Conservation (phyloP, 192 early-diverging fungal genomes). For the Coemansia sp. region DNA sequence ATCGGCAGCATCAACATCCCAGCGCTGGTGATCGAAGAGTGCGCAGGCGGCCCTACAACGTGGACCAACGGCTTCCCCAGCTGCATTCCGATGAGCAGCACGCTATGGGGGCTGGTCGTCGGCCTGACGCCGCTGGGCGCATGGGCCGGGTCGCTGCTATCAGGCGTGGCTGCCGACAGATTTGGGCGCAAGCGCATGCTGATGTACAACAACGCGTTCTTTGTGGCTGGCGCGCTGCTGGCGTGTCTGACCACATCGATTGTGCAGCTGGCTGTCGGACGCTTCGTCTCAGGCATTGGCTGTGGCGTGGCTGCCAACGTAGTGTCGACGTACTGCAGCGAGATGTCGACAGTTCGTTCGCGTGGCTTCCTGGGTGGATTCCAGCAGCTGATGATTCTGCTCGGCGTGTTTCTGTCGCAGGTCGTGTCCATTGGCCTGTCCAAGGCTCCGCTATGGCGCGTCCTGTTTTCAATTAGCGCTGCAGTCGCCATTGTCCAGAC, state of each 20-base stretch:
- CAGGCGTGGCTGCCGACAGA: conserved; percentile 61
- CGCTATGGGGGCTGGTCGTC: conserved; percentile 61
- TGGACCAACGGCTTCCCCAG: conserved; percentile 56
- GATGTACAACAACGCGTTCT: conserved; percentile 66
- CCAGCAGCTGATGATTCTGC: conserved; percentile 82
- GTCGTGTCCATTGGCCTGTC: conserved; percentile 64
- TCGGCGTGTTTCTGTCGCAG: conserved; percentile 78
- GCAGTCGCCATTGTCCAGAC: conserved; percentile 63
- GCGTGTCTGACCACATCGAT: conserved; percentile 60
- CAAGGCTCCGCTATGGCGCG: conserved; percentile 67
- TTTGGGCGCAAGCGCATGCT: conserved; percentile 70
- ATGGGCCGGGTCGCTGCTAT: conserved; percentile 73
- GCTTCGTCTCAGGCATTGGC: conserved; percentile 75
- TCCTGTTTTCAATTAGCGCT: conserved; percentile 63
- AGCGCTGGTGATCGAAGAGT: conserved; percentile 52
- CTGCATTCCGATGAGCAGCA: conserved; percentile 70
- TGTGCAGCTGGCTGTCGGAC: conserved; percentile 58
- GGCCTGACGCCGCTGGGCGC: conserved; percentile 70
- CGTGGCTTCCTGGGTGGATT: conserved; percentile 74
- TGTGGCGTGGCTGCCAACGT: conserved; percentile 73
- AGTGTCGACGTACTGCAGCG: conserved; percentile 79
- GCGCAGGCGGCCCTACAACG: conserved; percentile 42
- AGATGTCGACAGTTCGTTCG: conserved; percentile 64
- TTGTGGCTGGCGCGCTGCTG: conserved; percentile 61
- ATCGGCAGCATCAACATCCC: conserved; percentile 59